Base-by-base conservation (phyloP, 2,329 filamentous ascomycete species). In the Fusarium chlamydosporum region DNA sequence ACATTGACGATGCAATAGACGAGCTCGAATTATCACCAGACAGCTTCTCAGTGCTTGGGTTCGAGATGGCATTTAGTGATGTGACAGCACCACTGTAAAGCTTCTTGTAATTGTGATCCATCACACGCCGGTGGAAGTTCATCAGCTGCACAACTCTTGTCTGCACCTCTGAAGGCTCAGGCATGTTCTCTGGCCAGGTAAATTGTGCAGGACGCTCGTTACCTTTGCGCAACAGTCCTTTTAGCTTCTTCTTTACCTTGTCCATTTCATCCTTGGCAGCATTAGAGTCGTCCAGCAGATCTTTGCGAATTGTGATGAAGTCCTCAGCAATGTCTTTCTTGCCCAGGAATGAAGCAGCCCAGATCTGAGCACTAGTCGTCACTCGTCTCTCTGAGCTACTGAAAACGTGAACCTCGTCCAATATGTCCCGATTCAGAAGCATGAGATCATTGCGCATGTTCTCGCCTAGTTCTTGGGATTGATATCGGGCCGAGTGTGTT, bases 261-360 rank as follows among this genome's bases (percentile, higher is more conserved):
- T 99, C 96, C 92, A 97, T 99, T 76, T 97, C 94, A 77, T 99
- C 96, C 79, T 99, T 99, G 60, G 96, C 96, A 6, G 96, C 96
- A 78, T 99, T 99, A 0, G 94, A 98, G 77, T 99, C 96, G 77
- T 99, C 96, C 4, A 99, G 83, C 8, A 99, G 86, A 79, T 98
- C 94, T 77, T 99, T 99, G 54, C 96, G 90, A 58, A 98, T 91
- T 34, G 89, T 91, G 67, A 99, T 97, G 69, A 93, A 93, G 73
- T 97, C 92, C 26, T 93, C 88, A 0, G 92, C 88, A 16, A 97
- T 84, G 56, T 97, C 92, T 77, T 96, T 93, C 75, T 93, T 89
- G 51, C 93, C 92, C 42, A 98, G 83, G 78, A 99, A 99, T 3
- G 94, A 91, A 33, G 91, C 90, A 1, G 95, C 91, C 88, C 95